Conservation (phyloP, 306 rosid genomes). For the Oemleria cerasiformis region DNA sequence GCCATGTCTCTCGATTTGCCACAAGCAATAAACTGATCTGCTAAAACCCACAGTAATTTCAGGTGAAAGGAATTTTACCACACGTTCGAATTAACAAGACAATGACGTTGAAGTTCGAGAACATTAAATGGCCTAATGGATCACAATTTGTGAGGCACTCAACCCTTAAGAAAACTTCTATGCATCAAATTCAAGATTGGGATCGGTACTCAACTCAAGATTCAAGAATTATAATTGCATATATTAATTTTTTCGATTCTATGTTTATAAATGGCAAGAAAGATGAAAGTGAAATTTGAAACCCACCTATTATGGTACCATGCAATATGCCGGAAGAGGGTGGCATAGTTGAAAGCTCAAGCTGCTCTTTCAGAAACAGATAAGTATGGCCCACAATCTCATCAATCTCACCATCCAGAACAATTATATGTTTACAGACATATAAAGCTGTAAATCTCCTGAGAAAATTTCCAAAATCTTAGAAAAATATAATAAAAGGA, state of each 20-base stretch:
- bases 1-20: slow-evolving; percentile 75
- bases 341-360: slow-evolving; percentile 52
- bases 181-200: not conserved
- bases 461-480: slow-evolving; percentile 10
- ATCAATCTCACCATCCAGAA: slow-evolving; percentile 41
- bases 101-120: not conserved
- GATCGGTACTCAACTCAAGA: not conserved
- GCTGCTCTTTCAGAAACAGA: slow-evolving; percentile 73
- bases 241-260: not conserved
- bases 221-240: not conserved
- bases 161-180: not conserved
- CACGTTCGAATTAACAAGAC: too few species aligned
- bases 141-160: not conserved
- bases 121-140: not conserved
- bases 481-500: not conserved
- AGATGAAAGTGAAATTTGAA: not conserved
- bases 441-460: slow-evolving; percentile 75
- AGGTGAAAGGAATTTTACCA: too few species aligned
- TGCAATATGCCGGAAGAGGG: slow-evolving; percentile 73
- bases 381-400: slow-evolving; percentile 73
- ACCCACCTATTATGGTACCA: slow-evolving; percentile 71
- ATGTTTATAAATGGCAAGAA: not conserved
- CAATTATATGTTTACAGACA: slow-evolving; percentile 46
- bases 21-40: slow-evolving; percentile 77
- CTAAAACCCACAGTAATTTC: slow-evolving; percentile 4